These are phyloP conservation scores for Sistotremastrum niveocremeum DNA, from an alignment of 768 basidiomycete species.

Conservation along the genomic window DNA sequence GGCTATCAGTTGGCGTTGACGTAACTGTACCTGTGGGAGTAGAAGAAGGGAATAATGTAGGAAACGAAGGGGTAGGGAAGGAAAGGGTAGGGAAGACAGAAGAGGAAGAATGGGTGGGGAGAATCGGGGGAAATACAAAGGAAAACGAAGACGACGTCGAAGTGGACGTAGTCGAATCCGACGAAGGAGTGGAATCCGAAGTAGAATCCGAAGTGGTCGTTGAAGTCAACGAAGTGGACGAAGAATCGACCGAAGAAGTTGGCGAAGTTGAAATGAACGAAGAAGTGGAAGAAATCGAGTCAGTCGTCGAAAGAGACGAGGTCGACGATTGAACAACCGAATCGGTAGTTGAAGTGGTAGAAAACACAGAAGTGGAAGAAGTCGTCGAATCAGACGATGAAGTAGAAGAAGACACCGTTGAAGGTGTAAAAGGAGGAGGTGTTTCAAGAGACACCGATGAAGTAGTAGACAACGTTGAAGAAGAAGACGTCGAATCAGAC, in stretches of 20 bases:
- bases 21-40: constrained; percentile 30
- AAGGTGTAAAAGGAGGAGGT: constrained; percentile 16
- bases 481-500: neutral
- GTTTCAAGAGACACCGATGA: constrained; percentile 7
- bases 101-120: no score
- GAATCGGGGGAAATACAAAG: constrained; percentile 1
- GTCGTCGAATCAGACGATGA: constrained; percentile 14
- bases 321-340: neutral
- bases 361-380: constrained; percentile 3
- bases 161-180: no score
- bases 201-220: no score
- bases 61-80: no score
- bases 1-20: neutral
- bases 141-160: neutral
- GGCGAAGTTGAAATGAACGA: neutral
- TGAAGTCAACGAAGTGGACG: neutral
- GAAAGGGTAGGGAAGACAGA: no score
- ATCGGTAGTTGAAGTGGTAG: constrained; percentile 1
- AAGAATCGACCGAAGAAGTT: neutral
- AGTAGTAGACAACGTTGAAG: neutral
- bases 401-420: constrained; percentile 16
- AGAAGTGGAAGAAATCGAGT: constrained; percentile 1
- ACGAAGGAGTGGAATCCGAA: no score
- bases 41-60: constrained; percentile 19
- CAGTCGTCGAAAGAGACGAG: neutral